Evolutionary conservation across 1,284 basidiomycete genomes (phyloP).

Genomic region (Phlebopus sp.): DNA sequence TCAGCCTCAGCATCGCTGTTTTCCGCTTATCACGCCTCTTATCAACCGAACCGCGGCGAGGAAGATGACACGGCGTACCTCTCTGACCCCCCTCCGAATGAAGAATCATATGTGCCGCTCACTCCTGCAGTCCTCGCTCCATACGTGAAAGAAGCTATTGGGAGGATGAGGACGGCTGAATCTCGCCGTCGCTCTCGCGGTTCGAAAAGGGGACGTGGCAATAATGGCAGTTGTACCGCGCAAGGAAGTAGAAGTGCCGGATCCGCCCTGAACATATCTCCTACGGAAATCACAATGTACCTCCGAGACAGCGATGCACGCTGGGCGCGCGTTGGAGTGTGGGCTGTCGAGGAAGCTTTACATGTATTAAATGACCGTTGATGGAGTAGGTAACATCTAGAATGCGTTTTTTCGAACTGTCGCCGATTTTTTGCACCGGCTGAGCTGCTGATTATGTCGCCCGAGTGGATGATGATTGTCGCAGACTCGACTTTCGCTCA

Average conservation of each 20-base stretch:
- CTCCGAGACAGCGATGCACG: constrained; percentile 51
- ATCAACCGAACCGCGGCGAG: not conserved
- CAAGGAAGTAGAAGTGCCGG: not conserved
- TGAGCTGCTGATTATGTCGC: no score
- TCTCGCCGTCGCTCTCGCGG: no score
- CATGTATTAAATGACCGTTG: constrained; percentile 6
- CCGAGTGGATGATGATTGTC: no score
- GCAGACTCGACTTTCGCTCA: no score
- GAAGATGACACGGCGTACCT: constrained; percentile 40
- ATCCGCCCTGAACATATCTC: constrained; percentile 34
- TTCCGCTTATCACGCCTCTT: constrained; percentile 17
- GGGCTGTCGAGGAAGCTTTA: constrained; percentile 60
- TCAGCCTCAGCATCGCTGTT: constrained; percentile 24
- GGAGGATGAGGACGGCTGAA: constrained; percentile 23
- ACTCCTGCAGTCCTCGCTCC: constrained; percentile 48
- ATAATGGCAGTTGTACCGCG: constrained; percentile 26
- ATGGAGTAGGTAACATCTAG: no score
- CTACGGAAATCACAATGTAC: constrained; percentile 45
- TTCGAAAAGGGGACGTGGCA: constrained; percentile 8
- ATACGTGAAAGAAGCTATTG: constrained; percentile 47
- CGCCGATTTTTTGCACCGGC: no score
- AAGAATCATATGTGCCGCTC: constrained; percentile 59
- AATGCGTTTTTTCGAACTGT: no score
- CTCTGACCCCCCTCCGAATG: constrained; percentile 57
- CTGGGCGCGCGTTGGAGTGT: constrained; percentile 61